phyloP scores from a whole-genome alignment of 2,329 filamentous ascomycete genomes.

The Triangularia setosa region DNA sequence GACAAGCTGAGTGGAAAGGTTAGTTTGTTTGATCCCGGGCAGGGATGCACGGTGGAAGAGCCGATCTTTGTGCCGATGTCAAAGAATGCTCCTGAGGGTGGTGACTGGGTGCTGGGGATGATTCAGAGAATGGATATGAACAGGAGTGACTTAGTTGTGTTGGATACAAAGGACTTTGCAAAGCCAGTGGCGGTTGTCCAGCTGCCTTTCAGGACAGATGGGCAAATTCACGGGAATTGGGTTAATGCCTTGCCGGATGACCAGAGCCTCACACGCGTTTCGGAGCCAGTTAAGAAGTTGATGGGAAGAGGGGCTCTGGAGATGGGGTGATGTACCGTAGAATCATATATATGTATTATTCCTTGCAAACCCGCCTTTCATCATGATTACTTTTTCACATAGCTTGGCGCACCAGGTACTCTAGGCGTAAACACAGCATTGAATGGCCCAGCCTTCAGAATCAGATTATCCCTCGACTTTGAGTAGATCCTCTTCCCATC shows the following conservation, averaged over 20 bases:
- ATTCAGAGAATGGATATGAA: slow-evolving; percentile 25
- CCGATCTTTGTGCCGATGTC: slow-evolving; percentile 40
- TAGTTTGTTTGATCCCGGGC: slow-evolving; percentile 33
- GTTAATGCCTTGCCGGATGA: slow-evolving; percentile 19
- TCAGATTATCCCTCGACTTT: slow-evolving; percentile 9
- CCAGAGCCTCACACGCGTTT: slow-evolving; percentile 2
- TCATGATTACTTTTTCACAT: not conserved
- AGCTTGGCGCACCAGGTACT: not conserved
- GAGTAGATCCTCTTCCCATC: slow-evolving; percentile 11
- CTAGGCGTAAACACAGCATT: slow-evolving; percentile 15
- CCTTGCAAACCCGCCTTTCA: not conserved
- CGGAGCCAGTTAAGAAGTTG: not conserved
- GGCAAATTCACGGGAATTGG: slow-evolving; percentile 27
- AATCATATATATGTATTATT: no score
- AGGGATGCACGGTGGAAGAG: slow-evolving; percentile 40
- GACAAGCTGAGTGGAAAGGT: slow-evolving; percentile 27
- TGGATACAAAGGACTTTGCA: slow-evolving; percentile 24
- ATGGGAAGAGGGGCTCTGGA: not conserved
- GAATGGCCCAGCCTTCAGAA: slow-evolving; percentile 15
- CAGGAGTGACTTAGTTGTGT: slow-evolving; percentile 24
- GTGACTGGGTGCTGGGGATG: slow-evolving; percentile 39
- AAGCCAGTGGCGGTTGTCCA: slow-evolving; percentile 20
- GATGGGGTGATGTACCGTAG: not conserved
- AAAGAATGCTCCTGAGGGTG: slow-evolving; percentile 34
- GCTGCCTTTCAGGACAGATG: slow-evolving; percentile 19